Base-by-base conservation (phyloP, 306 rosid species). In the Begonia loranthoides region DNA sequence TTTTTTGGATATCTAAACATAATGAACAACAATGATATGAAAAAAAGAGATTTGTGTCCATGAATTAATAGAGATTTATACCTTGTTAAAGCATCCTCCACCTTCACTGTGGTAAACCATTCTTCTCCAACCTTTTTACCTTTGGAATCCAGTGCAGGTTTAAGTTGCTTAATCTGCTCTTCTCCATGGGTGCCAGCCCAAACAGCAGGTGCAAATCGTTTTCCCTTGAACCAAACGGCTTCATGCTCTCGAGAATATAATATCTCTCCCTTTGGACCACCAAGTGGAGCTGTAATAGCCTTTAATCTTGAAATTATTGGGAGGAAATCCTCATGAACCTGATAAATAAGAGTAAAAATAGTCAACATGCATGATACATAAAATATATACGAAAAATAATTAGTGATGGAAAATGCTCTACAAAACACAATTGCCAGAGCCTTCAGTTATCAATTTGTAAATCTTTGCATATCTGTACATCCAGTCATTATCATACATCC, bases 191-290 rank as follows among this genome's bases (percentile, higher is more conserved):
- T 49, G 55, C 85, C 92, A 12, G 92, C 84, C 90, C 95, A 80
- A 16, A 80, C 75, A 62, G 70, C 41, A 3, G 95, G 95, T 16
- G 60, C 63, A 74, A 85, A 82, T 61, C 81, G 78, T 66, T 75
- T 90, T 28, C 97, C 95, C 81, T 78, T 90, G 59, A 90, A 90
- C 97, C 97, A 90, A 76, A 90, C 78, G 50, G 97, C 87, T 67
- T 78, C 94, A 44, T 90, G 87, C 58, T 85, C 97, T 65, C 90
- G 77, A 46, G 79, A 76, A 70, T 90, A 90, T 51, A 78, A 61
- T 73, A 90, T 78, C 74, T 85, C 97, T 28, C 95, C 97, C 82
- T 80, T 90, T 13, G 92, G 87, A 62, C 94, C 90, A 63, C 89
- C 93, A 39, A 82, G 66, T 55, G 94, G 87, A 7, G 97, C 79